These are phyloP conservation scores for Lasiosphaeria hispida DNA, from an alignment of 495 filamentous ascomycete species.

Conservation along the genomic window DNA sequence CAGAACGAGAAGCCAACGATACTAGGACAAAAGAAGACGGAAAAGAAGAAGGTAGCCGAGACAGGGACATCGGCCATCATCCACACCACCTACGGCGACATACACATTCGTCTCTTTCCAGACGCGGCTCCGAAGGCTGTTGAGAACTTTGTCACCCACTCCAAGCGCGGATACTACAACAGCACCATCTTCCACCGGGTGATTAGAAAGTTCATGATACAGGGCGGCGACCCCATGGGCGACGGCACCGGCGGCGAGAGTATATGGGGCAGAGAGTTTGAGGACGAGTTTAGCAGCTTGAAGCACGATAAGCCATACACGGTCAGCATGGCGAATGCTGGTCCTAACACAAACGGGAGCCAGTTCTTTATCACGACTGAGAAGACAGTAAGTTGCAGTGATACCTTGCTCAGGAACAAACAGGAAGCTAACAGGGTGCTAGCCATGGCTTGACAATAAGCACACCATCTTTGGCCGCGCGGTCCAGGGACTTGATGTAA, in stretches of 20 bases:
- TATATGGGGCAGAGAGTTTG: slow-evolving; percentile 96
- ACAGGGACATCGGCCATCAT: slow-evolving; percentile 77
- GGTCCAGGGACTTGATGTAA: slow-evolving; percentile 86
- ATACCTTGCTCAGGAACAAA: slow-evolving; percentile 4
- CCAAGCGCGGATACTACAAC: slow-evolving; percentile 89
- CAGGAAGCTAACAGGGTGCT: slow-evolving; percentile 10
- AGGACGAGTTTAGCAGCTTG: slow-evolving; percentile 87
- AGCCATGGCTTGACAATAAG: slow-evolving; percentile 92
- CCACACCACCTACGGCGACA: slow-evolving; percentile 93
- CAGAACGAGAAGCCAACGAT: slow-evolving; percentile 89
- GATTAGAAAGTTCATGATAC: slow-evolving; percentile 98
- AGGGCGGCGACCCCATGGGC: slow-evolving; percentile 87
- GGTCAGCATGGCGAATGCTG: slow-evolving; percentile 95
- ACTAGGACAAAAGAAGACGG: slow-evolving; percentile 41
- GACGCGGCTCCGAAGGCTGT: slow-evolving; percentile 90
- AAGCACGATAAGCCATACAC: slow-evolving; percentile 97
- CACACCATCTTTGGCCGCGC: slow-evolving; percentile 95
- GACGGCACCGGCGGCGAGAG: slow-evolving; percentile 95
- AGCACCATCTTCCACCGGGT: slow-evolving; percentile 96
- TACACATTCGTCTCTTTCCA: slow-evolving; percentile 90
- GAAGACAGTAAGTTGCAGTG: slow-evolving; percentile 62
- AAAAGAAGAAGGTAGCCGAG: slow-evolving; percentile 60
- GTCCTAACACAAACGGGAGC: slow-evolving; percentile 72
- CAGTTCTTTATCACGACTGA: slow-evolving; percentile 99
- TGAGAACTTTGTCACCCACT: slow-evolving; percentile 97